Conservation (phyloP, 768 basidiomycete species). For the Russula abietina region DNA sequence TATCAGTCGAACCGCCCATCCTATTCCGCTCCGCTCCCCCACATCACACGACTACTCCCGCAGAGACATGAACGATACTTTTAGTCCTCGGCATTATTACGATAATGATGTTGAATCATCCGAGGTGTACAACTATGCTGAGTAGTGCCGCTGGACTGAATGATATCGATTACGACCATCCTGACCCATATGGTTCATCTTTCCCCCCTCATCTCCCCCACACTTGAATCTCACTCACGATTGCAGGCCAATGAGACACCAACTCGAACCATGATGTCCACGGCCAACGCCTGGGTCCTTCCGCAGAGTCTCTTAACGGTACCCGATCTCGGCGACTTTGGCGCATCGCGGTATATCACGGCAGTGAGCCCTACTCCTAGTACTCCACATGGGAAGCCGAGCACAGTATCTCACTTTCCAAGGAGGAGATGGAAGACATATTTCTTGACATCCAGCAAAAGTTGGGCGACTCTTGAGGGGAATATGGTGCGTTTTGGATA, state of each 20-base stretch:
- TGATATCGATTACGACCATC: slow-evolving; percentile 61
- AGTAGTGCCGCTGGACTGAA: slow-evolving; percentile 52
- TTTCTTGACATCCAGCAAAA: slow-evolving; percentile 97
- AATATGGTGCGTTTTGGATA: slow-evolving; percentile 68
- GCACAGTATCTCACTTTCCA: slow-evolving; percentile 90
- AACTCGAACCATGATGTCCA: slow-evolving; percentile 78
- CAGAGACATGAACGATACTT: slow-evolving; percentile 64
- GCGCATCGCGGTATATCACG: slow-evolving; percentile 41
- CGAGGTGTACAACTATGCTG: slow-evolving; percentile 59
- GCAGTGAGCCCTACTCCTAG: slow-evolving; percentile 72
- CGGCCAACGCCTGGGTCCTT: slow-evolving; percentile 62
- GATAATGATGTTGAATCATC: slow-evolving; percentile 72
- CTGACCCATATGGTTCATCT: slow-evolving; percentile 44
- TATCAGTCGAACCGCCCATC: no score
- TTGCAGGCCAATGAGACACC: slow-evolving; percentile 67
- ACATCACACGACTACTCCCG: no score
- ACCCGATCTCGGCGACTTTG: slow-evolving; percentile 67
- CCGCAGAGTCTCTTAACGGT: slow-evolving; percentile 67
- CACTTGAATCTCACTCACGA: background rate
- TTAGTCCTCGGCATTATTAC: slow-evolving; percentile 47
- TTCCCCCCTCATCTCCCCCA: background rate
- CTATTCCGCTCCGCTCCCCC: no score
- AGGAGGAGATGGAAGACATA: slow-evolving; percentile 99
- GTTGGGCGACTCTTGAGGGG: slow-evolving; percentile 91
- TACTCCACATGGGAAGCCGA: slow-evolving; percentile 95